phyloP scores from a whole-genome alignment of 208 protist species.

The Leishmania guyanensis region DNA sequence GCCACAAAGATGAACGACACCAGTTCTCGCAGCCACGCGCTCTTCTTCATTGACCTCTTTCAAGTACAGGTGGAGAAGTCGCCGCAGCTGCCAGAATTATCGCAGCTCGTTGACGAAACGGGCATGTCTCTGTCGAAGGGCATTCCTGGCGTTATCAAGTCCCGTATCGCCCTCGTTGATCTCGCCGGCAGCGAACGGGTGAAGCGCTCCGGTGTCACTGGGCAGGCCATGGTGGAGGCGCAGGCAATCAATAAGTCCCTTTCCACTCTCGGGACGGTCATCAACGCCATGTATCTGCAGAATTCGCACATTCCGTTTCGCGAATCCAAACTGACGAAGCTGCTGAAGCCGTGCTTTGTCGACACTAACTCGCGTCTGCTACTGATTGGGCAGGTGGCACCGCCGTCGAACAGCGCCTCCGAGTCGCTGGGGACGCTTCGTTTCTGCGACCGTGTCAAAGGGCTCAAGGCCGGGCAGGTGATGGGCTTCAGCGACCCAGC shows the following conservation, averaged over 20 bases:
- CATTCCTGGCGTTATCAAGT: conserved; percentile 80
- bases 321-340: conserved; percentile 93
- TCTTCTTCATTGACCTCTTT: conserved; percentile 92
- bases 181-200: conserved; percentile 95
- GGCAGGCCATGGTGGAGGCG: conserved; percentile 88
- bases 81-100: conserved; percentile 36
- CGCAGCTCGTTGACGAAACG: conserved; percentile 58
- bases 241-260: conserved; percentile 93
- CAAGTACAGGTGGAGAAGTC: conserved; percentile 40
- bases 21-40: conserved; percentile 89
- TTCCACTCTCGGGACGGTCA: conserved; percentile 80
- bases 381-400: conserved; percentile 87
- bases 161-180: conserved; percentile 95
- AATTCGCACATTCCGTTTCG: conserved; percentile 85
- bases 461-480: conserved; percentile 67
- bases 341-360: conserved; percentile 85
- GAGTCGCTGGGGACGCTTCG: conserved; percentile 84
- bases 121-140: conserved; percentile 36
- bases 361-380: conserved; percentile 68
- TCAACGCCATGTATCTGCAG: conserved; percentile 86
- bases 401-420: conserved; percentile 50
- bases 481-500: conserved; percentile 54
- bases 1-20: conserved; percentile 91
- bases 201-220: conserved; percentile 87
- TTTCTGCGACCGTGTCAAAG: conserved; percentile 91